Evolutionary conservation across 768 basidiomycete species (phyloP).

Genomic region (Lactarius indigo): DNA sequence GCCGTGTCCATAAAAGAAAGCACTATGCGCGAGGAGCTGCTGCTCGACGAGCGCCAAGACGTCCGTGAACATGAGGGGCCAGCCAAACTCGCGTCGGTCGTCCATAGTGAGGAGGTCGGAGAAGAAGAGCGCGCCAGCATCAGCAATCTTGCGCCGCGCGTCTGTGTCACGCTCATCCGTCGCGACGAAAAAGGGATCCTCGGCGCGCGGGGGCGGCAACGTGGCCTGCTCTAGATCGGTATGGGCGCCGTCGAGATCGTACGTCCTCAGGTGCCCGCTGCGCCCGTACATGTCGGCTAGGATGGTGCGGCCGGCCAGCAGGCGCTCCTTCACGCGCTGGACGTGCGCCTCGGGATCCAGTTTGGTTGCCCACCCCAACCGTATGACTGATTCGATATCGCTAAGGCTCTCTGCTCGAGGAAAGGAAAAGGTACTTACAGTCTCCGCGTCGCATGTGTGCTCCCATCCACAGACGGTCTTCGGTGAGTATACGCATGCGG

Average conservation of each 20-base stretch:
- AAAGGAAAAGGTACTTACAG: conserved; percentile 31
- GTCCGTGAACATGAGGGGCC: conserved; percentile 43
- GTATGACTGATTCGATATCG: conserved; percentile 32
- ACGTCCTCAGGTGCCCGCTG: conserved; percentile 1
- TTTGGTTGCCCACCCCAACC: conserved; percentile 38
- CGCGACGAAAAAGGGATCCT: conserved; percentile 34
- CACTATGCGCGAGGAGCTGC: conserved; percentile 33
- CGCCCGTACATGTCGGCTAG: conserved; percentile 21
- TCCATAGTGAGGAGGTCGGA: conserved; percentile 42
- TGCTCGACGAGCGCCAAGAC: conserved; percentile 44
- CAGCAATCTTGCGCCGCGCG: conserved; percentile 33
- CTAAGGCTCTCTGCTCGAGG: background rate
- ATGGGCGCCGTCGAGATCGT: conserved; percentile 11
- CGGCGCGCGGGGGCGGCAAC: conserved; percentile 2
- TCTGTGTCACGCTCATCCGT: conserved; percentile 42
- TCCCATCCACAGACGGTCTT: conserved; percentile 40
- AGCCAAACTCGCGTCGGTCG: conserved; percentile 39
- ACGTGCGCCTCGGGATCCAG: conserved; percentile 36
- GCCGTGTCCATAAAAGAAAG: conserved; percentile 39
- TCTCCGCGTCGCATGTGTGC: conserved; percentile 45
- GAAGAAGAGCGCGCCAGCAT: conserved; percentile 40
- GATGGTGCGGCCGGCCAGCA: conserved; percentile 30
- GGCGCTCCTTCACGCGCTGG: conserved; percentile 32
- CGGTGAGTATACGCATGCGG: conserved; percentile 33
- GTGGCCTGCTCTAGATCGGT: conserved; percentile 15